Evolutionary conservation across 306 rosid genomes (phyloP), one percentile per base, ranked within the genome.

Genomic region (Sindora glabra): DNA sequence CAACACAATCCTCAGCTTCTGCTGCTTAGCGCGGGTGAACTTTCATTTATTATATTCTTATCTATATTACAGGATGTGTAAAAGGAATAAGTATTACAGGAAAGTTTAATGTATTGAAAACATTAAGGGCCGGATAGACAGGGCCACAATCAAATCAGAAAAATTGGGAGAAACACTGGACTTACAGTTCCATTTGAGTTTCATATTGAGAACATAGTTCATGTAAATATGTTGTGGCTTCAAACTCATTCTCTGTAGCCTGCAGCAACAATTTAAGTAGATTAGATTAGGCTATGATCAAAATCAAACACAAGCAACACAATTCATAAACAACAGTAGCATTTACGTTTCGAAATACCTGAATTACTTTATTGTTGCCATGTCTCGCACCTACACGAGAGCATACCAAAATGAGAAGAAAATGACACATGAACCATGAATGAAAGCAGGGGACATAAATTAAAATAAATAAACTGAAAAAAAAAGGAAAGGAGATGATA

Each of bases 171-270:
- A 41, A 77, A 46, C 26, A 40, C n/a, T n/a, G n/a, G 38, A 37
- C n/a, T 78, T 76, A 92, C 99, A 72, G 80, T 64, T 84, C 90
- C 5, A 89, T 80, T 69, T 80, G 81, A 77, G 73, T 80, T 72
- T 92, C 99, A 72, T 86, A 92, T 65, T 78, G 77, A 34, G 83
- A 62, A 77, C 99, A 92, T 50, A 86, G 69, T 56, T 82, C 77
- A 44, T 89, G 83, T 67, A 92, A 55, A 47, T 68, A 79, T 38
- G 70, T 67, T 38, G 87, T 72, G 62, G 58, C 77, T 29, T 75
- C 86, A 68, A 82, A 72, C 67, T 92, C 95, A 39, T 62, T 54
- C 64, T 86, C 94, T 40, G 71, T 56, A 57, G 55, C 81, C 99
- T 89, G n/a, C n/a, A n/a, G n/a, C n/a, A n/a, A n/a, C n/a, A n/a